These are phyloP conservation scores for Tetrapisispora fleetii DNA, from an alignment of 805 yeast species.

Conservation along the genomic window DNA sequence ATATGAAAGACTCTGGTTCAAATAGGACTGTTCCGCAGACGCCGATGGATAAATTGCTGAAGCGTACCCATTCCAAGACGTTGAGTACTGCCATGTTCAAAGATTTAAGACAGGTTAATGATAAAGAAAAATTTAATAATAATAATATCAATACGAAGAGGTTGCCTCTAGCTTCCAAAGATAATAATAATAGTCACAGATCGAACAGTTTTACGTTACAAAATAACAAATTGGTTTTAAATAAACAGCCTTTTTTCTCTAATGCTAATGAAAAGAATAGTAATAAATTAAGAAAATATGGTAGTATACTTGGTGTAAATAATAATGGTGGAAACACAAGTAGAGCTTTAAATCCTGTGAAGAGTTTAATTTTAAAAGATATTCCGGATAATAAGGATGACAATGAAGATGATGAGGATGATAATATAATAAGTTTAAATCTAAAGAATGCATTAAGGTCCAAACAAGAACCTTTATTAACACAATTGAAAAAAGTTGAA, in stretches of 20 bases:
- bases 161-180: slow-evolving; percentile 26
- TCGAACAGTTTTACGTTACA: slow-evolving; percentile 7
- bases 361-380: slow-evolving; percentile 26
- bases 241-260: background rate
- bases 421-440: slow-evolving; percentile 16
- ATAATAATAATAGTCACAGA: slow-evolving; percentile 16
- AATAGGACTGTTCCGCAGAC: slow-evolving; percentile 12
- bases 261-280: slow-evolving; percentile 1
- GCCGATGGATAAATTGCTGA: slow-evolving; percentile 17
- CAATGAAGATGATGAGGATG: slow-evolving; percentile 14
- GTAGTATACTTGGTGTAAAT: slow-evolving; percentile 17
- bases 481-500: background rate
- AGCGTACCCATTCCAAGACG: slow-evolving; percentile 15
- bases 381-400: slow-evolving; percentile 6
- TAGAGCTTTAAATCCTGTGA: slow-evolving; percentile 10
- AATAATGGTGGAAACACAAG: slow-evolving; percentile 11
- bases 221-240: background rate
- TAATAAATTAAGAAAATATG: slow-evolving; percentile 24
- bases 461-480: slow-evolving; percentile 20
- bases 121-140: background rate
- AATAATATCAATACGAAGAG: slow-evolving; percentile 6
- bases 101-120: slow-evolving; percentile 3
- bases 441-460: slow-evolving; percentile 27
- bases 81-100: slow-evolving; percentile 5
- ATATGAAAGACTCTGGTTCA: background rate